Evolutionary conservation across 1,284 basidiomycete species (phyloP), one percentile per base, ranked within the genome.

Genomic region (Trametes polyzona): DNA sequence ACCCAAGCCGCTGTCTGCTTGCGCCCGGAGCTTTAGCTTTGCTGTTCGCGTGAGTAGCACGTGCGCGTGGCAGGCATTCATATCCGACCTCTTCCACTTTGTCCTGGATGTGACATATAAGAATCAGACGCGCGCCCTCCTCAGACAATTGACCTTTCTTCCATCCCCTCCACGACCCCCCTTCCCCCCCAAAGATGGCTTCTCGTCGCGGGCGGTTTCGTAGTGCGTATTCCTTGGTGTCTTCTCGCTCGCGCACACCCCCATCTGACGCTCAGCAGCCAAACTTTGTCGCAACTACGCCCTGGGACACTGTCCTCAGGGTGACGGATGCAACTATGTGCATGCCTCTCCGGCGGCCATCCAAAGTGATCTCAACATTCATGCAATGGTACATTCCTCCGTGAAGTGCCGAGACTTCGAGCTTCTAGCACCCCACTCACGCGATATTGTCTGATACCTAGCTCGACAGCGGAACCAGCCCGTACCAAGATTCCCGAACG

Each of bases 221-320:
- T 21, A 60, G 69, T 70, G 46, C 47, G 68, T 65, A 47, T 24
- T 52, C 52, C 26, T 43, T 29, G 16, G 10, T 30, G 14, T 12
- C 47, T 46, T 35, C n/a, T 30, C 11, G 35, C 44, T 21, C 14
- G 14, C 29, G 8, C n/a, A 24, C 43, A 27, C 26, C 32, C 36
- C 36, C 44, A 23, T 44, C 43, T 64, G 27, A 62, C 63, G 52
- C 57, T 55, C 37, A 52, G 36, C 47, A 59, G 57, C 62, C 60
- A 72, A 72, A 62, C 66, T 71, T 14, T 72, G 70, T 49, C 64
- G 70, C 44, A 72, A 72, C 56, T 71, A 59, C 55, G 66, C 69
- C 21, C 64, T 72, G 19, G 69, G 70, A 16, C 57, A 71, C 52
- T 72, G 70, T 62, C 67, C 70, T 3, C 69, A 72, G 47, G 70